Base-by-base conservation (phyloP, 768 basidiomycete genomes). In the Pulveroboletus ravenelii region DNA sequence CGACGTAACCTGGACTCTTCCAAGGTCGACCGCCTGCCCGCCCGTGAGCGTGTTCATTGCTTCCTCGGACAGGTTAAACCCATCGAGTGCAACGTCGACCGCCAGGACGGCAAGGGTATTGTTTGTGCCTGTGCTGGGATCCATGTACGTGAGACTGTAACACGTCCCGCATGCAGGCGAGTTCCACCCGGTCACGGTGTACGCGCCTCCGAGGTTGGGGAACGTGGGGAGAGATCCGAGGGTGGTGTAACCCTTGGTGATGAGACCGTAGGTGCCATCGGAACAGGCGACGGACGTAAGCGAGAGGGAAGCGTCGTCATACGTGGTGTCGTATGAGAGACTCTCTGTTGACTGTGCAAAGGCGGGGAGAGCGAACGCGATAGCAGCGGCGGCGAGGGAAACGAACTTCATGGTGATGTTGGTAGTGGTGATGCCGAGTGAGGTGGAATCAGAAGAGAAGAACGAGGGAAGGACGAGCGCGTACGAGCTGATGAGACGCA, bases 11-110 rank as follows among this genome's bases (percentile, higher is more conserved):
- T 69, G 41, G 18, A 84, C 70, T 23, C 75, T 66, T 9, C 84
- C 84, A 23, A 78, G 60, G 32, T 71, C 59, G 37, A 62, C 69
- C 0, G 75, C 82, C 56, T 77, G 65, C 32, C 69, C 71, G 42
- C 69, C 66, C 10, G 82, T 84, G 52, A 84, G 61, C 13, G 56
- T 58, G 52, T 83, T 75, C 79, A 84, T 78, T n/a, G 81, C 80
- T 18, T 59, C 65, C 54, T 74, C 57, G 1, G 79, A 74, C 27
- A 83, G 62, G 50, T 78, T 79, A 56, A 79, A 81, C 7, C 72
- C 75, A 0, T 54, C 53, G 3, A 5, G 25, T 10, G 58, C 54
- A n/a, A 47, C 45, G 36, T 71, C 72, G 10, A 72, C 59, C 6
- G 68, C 70, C 48, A 66, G 50, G 8, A 65, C 44, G 13, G 27